A percentile compares a stretch with the other conserved stretches of the same genome.
These are phyloP conservation scores for Eucalyptus leucophloia DNA, from an alignment of 345 rosid genomes.

Conservation along the genomic window DNA sequence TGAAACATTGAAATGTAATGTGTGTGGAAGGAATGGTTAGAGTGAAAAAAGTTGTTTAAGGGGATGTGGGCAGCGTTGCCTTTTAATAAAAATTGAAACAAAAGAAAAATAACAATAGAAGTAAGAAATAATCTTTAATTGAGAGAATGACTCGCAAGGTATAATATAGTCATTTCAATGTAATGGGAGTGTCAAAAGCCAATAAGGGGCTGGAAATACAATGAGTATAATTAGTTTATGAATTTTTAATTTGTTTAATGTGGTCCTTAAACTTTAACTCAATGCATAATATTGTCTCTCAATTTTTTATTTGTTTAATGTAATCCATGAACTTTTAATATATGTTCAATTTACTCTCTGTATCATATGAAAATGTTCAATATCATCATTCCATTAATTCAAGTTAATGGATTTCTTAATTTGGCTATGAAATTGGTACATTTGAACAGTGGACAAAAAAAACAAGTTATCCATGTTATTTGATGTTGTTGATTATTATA, in stretches of 20 bases:
- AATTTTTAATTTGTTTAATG: too few species aligned
- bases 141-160: not conserved
- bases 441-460: not conserved
- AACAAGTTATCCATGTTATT: not conserved
- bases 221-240: too few species aligned
- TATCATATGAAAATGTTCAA: not conserved
- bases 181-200: not conserved
- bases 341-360: not conserved
- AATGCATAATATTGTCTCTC: fast-evolving
- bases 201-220: not conserved
- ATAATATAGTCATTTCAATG: not conserved
- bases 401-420: not conserved
- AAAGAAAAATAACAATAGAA: too few species aligned
- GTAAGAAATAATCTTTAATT: not conserved
- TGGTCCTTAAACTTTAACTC: too few species aligned
- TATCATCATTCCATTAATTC: not conserved
- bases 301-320: not conserved
- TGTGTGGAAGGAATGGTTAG: not conserved
- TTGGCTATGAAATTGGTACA: not conserved
- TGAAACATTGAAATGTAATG: too few species aligned
- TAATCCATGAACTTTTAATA: fast-evolving
- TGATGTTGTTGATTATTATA: not conserved
- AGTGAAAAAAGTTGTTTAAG: not conserved
- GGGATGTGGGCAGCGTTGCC: not conserved
- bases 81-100: too few species aligned